A percentile compares a stretch with the other conserved stretches of the same genome.
These are phyloP conservation scores for Phoma sp. DNA, from an alignment of 2,329 filamentous ascomycete species.

Conservation along the genomic window DNA sequence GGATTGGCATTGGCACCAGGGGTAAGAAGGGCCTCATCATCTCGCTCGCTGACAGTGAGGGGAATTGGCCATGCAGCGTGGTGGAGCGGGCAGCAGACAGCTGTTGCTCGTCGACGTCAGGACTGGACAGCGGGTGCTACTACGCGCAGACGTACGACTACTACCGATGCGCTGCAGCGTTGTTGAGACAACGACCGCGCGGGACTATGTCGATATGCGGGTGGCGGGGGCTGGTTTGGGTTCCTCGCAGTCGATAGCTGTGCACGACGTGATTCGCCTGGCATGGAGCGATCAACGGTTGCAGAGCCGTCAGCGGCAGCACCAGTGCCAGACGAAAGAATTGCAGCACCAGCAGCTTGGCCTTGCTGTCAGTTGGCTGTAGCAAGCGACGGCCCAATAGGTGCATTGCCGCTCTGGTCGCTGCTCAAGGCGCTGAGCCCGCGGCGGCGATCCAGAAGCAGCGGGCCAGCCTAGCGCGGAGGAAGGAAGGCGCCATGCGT, in stretches of 20 bases:
- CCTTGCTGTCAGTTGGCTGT: not conserved
- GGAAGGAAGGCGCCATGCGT: not conserved
- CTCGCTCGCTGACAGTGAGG: not conserved
- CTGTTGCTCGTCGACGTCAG: conserved; percentile 8
- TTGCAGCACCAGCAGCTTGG: not conserved
- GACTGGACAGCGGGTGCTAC: not conserved
- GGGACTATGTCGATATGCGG: conserved; percentile 28
- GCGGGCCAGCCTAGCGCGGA: conserved; percentile 5
- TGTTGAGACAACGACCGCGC: conserved; percentile 28
- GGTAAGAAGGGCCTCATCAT: conserved; percentile 8
- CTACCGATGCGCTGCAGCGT: not conserved
- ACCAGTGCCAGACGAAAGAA: not conserved
- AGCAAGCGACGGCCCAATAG: not conserved
- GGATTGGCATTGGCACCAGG: conserved; percentile 15
- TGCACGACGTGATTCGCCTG: conserved; percentile 24
- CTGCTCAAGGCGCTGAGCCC: no score
- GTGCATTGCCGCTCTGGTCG: not conserved
- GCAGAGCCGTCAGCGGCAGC: not conserved
- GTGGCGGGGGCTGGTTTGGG: conserved; percentile 18
- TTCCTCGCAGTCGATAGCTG: conserved; percentile 22
- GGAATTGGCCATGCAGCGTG: not conserved
- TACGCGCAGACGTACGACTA: no score
- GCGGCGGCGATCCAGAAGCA: conserved; percentile 6
- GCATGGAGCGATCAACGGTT: conserved; percentile 10
- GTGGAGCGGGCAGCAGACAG: conserved; percentile 1